Conservation (phyloP, 2,329 filamentous ascomycete species). For the Daldinia sp. region DNA sequence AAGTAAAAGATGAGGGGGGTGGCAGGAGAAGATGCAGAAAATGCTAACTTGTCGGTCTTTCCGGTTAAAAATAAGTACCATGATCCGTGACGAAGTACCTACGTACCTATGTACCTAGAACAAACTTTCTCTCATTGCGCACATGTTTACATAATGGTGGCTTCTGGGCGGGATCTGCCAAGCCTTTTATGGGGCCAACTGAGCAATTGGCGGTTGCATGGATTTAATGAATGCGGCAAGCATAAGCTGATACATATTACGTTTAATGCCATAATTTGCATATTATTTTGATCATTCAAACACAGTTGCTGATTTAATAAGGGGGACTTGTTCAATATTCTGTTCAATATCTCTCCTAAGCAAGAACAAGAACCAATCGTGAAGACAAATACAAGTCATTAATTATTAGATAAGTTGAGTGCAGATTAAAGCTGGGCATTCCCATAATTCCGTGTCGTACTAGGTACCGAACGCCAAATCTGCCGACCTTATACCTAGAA, state of each 20-base stretch:
- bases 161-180: too few species aligned
- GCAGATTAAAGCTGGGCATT: conserved; percentile 31
- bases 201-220: neutral
- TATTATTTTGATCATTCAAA: neutral
- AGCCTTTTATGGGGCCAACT: too few species aligned
- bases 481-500: conserved; percentile 22
- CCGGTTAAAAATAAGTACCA: conserved; percentile 21
- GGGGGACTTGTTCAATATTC: neutral
- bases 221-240: neutral
- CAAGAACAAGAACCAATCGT: neutral
- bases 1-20: conserved; percentile 29
- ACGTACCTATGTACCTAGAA: too few species aligned
- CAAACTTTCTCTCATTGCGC: too few species aligned
- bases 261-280: neutral
- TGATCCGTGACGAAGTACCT: neutral
- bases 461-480: conserved; percentile 29
- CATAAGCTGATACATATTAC: too few species aligned
- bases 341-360: neutral
- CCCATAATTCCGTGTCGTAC: conserved; percentile 15
- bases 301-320: neutral
- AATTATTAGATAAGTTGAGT: conserved; percentile 20
- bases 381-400: conserved; percentile 3
- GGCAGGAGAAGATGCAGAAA: conserved; percentile 30
- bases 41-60: conserved; percentile 14
- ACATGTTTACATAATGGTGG: neutral